These are phyloP conservation scores for Anisodus acutangulus DNA, from an alignment of 257 asterid species.

Conservation along the genomic window DNA sequence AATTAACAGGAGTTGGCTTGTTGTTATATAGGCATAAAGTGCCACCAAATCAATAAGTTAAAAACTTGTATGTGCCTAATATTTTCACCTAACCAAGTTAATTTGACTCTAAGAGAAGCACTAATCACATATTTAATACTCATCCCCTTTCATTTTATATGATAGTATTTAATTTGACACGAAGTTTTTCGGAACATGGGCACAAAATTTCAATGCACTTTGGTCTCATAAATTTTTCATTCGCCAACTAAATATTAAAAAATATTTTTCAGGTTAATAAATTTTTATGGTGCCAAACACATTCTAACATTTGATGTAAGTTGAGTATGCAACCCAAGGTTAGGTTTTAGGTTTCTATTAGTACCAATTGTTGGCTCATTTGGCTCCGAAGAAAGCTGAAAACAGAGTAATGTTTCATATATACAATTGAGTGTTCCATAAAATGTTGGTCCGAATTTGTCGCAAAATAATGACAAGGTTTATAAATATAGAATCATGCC, in stretches of 20 bases:
- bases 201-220: neutral
- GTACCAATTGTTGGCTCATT: too few species aligned
- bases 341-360: too few species aligned
- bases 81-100: neutral
- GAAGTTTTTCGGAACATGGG: neutral
- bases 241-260: neutral
- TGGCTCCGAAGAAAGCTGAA: too few species aligned
- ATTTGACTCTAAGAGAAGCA: neutral
- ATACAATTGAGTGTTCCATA: too few species aligned
- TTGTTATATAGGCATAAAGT: neutral
- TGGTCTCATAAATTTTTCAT: neutral
- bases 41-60: neutral
- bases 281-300: neutral
- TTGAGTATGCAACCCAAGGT: neutral
- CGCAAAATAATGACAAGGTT: too few species aligned
- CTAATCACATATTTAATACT: neutral
- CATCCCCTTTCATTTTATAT: neutral
- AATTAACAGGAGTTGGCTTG: neutral
- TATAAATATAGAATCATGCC: too few species aligned
- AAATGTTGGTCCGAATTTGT: too few species aligned
- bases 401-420: too few species aligned
- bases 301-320: neutral
- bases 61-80: neutral
- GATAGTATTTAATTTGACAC: neutral
- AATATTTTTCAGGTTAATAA: too few species aligned